Evolutionary conservation across 2,329 filamentous ascomycete species (phyloP), one percentile per base, ranked within the genome.

Genomic region (Aspergillus luchuensis): DNA sequence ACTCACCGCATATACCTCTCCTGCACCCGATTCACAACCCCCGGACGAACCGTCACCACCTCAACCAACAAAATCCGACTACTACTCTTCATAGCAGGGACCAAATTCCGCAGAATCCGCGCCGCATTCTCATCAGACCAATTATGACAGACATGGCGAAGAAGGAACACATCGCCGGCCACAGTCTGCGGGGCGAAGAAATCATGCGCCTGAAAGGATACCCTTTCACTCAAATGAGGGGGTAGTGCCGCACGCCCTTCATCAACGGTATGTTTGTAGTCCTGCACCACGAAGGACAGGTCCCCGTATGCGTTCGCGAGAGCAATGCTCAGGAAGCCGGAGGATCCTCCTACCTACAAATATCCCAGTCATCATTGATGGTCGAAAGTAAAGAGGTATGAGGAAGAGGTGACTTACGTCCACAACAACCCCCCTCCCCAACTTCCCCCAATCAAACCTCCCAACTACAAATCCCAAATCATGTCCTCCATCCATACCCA

Each of bases 61-160:
- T 57, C 43, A 10, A 57, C 41, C 19, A 57, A 6, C 30, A 59
- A 6, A 17, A 59, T 49, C n/a, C 50, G 8, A 38, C 51, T 56
- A 6, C 41, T 49, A 10, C 3, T 25, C 55, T 61, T 58, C 41
- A 64, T 23, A 6, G 57, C 60, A 1, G 59, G 57, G 4, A 62
- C 13, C 10, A 64, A 8, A 5, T 28, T 19, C 11, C 58, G 36
- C 5, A 64, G 13, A 28, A 64, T 64, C 7, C 38, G 21, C 19
- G 58, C 28, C 15, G 54, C 57, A 15, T 64, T 52, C 8, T 33
- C 45, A 30, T 60, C 45, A 25, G 53, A 54, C 60, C 60, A 65
- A 17, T 65, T 60, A 25, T 65, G 63, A 13, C 59, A 52, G 8
- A 65, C 57, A 49, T 58, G 58, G 3, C 60, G 63, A 28, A 65